These are phyloP conservation scores for Exophiala xenobiotica DNA, from an alignment of 2,329 filamentous ascomycete species.

Conservation along the genomic window DNA sequence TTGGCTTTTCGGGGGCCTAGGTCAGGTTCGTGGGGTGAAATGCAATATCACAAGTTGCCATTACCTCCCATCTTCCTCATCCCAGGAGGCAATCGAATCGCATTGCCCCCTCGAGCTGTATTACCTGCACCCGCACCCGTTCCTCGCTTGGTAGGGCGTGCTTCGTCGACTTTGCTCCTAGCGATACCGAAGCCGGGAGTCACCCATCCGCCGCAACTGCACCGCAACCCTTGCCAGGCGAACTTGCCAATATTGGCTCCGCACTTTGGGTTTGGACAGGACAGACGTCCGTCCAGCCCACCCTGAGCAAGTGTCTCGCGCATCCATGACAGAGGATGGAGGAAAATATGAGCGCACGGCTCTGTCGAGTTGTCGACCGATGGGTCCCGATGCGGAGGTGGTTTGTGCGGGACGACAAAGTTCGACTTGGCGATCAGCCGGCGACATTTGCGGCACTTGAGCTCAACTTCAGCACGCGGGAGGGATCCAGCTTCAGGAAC, in stretches of 20 bases:
- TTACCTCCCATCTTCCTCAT: slow-evolving; percentile 23
- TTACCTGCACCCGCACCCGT: neutral
- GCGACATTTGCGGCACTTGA: slow-evolving; percentile 91
- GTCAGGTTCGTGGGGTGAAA: neutral
- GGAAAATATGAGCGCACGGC: slow-evolving; percentile 78
- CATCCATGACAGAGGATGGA: slow-evolving; percentile 97
- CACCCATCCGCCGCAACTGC: slow-evolving; percentile 87
- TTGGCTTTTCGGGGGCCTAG: no score
- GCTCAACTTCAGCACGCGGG: slow-evolving; percentile 47
- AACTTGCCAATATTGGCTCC: slow-evolving; percentile 84
- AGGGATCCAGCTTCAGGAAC: neutral
- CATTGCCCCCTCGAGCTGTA: slow-evolving; percentile 4
- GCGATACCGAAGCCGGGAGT: slow-evolving; percentile 86
- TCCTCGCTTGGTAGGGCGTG: slow-evolving; percentile 25
- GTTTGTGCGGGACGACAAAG: slow-evolving; percentile 54
- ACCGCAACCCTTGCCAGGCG: slow-evolving; percentile 92
- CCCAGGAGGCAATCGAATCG: slow-evolving; percentile 27
- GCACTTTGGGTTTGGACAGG: slow-evolving; percentile 78
- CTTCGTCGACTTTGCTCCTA: slow-evolving; percentile 77
- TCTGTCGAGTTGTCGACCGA: slow-evolving; percentile 4
- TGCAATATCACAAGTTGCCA: slow-evolving; percentile 18
- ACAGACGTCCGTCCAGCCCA: slow-evolving; percentile 76
- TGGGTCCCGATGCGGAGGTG: slow-evolving; percentile 23
- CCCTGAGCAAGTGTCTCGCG: slow-evolving; percentile 71
- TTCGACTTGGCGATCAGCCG: slow-evolving; percentile 62